These are phyloP conservation scores for Verticillium longisporum DNA, from an alignment of 2,329 filamentous ascomycete species.

Conservation along the genomic window DNA sequence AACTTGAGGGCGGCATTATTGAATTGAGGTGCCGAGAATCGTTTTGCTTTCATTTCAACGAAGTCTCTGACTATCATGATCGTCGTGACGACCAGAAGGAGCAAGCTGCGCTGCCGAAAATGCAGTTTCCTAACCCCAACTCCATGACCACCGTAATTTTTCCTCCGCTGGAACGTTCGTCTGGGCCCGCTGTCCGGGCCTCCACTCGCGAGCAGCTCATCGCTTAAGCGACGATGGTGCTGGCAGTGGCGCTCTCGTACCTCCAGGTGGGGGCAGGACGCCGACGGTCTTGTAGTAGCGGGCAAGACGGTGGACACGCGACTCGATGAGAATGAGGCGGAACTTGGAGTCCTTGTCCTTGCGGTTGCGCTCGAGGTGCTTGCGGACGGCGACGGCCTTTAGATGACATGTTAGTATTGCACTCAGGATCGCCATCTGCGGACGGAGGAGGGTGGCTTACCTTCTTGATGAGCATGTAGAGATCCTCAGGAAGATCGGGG, in stretches of 20 bases:
- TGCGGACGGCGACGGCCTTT: slow-evolving; percentile 97
- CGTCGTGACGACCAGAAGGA: slow-evolving; percentile 4
- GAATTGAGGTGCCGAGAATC: slow-evolving; percentile 1
- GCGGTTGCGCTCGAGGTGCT: slow-evolving; percentile 99
- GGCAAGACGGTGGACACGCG: slow-evolving; percentile 98
- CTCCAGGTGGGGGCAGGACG: slow-evolving; percentile 89
- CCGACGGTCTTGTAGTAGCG: slow-evolving; percentile 98
- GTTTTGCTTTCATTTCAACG: not conserved
- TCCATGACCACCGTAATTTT: slow-evolving; percentile 27
- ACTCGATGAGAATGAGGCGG: slow-evolving; percentile 99
- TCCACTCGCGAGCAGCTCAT: slow-evolving; percentile 9
- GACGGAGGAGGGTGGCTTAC: slow-evolving; percentile 34
- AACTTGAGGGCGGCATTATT: slow-evolving; percentile 1
- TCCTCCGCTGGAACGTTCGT: slow-evolving; percentile 4
- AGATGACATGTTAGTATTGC: too few species aligned
- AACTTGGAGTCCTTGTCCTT: slow-evolving; percentile 99
- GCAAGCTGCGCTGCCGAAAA: slow-evolving; percentile 36
- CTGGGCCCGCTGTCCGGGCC: slow-evolving; percentile 10
- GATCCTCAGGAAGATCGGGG: slow-evolving; percentile 97
- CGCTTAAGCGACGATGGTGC: slow-evolving; percentile 83
- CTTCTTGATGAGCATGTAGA: slow-evolving; percentile 99
- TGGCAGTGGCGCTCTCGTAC: slow-evolving; percentile 97
- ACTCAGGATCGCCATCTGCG: too few species aligned
- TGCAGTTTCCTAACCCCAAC: slow-evolving; percentile 36
- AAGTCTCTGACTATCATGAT: not conserved